These are phyloP conservation scores for Paecilomyces niveus DNA, from an alignment of 2,329 filamentous ascomycete genomes.

Conservation along the genomic window DNA sequence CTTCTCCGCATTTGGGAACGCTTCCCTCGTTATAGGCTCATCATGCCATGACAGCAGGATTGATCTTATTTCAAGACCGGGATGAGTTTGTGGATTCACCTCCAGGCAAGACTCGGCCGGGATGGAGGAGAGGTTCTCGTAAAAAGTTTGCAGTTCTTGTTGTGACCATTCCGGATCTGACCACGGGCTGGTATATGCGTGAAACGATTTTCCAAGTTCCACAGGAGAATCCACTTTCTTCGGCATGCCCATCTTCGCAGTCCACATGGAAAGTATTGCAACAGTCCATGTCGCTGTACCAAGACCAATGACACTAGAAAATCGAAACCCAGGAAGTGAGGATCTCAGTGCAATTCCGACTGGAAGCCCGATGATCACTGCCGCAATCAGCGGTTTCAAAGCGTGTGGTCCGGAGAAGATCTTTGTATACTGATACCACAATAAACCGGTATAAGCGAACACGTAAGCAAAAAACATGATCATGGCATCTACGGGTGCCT, in stretches of 20 bases:
- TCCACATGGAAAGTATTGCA: slow-evolving; percentile 42
- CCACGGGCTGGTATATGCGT: slow-evolving; percentile 39
- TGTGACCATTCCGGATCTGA: slow-evolving; percentile 43
- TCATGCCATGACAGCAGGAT: slow-evolving; percentile 33
- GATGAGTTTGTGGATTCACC: slow-evolving; percentile 34
- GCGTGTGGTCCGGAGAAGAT: slow-evolving; percentile 46
- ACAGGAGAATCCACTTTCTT: slow-evolving; percentile 30
- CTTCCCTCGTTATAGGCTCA: slow-evolving; percentile 29
- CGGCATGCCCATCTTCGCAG: slow-evolving; percentile 43
- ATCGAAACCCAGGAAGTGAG: slow-evolving; percentile 34
- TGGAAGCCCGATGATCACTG: slow-evolving; percentile 39
- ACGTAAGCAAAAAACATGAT: slow-evolving; percentile 47
- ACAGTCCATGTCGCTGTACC: slow-evolving; percentile 46
- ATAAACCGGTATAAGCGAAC: slow-evolving; percentile 44
- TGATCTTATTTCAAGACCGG: slow-evolving; percentile 38
- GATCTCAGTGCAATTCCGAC: slow-evolving; percentile 40
- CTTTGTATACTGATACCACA: slow-evolving; percentile 49
- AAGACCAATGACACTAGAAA: slow-evolving; percentile 43
- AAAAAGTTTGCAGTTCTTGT: slow-evolving; percentile 43
- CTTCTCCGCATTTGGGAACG: slow-evolving; percentile 36
- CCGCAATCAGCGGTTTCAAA: slow-evolving; percentile 42
- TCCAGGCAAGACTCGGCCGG: slow-evolving; percentile 37
- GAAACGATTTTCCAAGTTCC: slow-evolving; percentile 29
- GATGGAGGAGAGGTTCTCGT: slow-evolving; percentile 35
- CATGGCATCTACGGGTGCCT: slow-evolving; percentile 33